phyloP scores from a whole-genome alignment of 345 rosid species.

The Populus pruinosa region DNA sequence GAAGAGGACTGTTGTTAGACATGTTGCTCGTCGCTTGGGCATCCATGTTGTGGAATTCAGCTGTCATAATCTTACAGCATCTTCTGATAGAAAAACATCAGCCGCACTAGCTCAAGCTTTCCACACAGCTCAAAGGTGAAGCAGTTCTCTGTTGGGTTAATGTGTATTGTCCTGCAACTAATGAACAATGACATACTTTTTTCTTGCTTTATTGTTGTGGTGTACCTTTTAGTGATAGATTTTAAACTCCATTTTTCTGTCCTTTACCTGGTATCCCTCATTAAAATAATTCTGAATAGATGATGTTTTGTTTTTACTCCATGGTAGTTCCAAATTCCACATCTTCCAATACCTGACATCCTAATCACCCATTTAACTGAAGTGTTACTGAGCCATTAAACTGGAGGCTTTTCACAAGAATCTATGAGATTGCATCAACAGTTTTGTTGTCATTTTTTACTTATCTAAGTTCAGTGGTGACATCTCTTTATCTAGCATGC shows the following conservation, averaged over 20 bases:
- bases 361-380: too few species aligned
- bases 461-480: not conserved
- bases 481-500: not conserved
- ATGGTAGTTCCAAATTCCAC: too few species aligned
- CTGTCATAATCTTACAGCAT: slow-evolving; percentile 70
- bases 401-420: too few species aligned
- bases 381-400: too few species aligned
- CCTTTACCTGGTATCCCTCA: not conserved
- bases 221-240: not conserved
- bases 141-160: slow-evolving; percentile 17
- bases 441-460: not conserved
- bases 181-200: not conserved
- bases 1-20: slow-evolving; percentile 80
- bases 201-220: not conserved
- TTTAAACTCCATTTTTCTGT: not conserved
- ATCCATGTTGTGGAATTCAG: slow-evolving; percentile 90
- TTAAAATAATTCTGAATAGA: too few species aligned
- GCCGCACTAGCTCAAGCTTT: slow-evolving; percentile 79
- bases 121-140: slow-evolving; percentile 78
- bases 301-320: not conserved
- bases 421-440: too few species aligned
- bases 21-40: slow-evolving; percentile 71
- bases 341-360: too few species aligned
- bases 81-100: slow-evolving; percentile 75
- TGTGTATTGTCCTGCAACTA: slow-evolving; percentile 6